Conservation (phyloP, 352 stramenopile genomes). For the Pythium apleroticum region DNA sequence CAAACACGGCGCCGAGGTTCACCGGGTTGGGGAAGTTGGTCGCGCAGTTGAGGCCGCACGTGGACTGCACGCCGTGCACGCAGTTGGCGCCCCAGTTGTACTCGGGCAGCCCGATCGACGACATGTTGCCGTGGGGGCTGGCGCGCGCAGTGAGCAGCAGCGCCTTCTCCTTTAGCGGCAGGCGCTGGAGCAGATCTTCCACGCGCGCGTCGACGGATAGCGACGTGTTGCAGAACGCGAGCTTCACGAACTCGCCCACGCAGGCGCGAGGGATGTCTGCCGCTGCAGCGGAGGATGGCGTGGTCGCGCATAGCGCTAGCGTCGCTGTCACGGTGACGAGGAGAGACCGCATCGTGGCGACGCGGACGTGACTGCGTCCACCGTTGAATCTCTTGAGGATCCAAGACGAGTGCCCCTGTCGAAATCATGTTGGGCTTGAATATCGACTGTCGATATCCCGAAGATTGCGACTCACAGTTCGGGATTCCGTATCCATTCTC, state of each 20-base stretch:
- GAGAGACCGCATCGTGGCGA: neutral
- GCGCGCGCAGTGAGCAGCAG: constrained; percentile 69
- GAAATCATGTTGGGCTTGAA: neutral
- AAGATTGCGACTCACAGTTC: neutral
- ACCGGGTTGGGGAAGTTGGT: constrained; percentile 92
- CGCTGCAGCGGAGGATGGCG: neutral
- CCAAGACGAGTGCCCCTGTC: neutral
- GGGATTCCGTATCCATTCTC: neutral
- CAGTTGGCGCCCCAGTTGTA: constrained; percentile 95
- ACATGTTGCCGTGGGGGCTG: constrained; percentile 72
- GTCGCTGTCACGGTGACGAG: neutral
- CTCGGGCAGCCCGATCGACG: constrained; percentile 74
- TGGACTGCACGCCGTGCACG: constrained; percentile 91
- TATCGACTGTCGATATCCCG: neutral
- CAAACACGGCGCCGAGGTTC: constrained; percentile 88
- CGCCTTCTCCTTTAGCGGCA: constrained; percentile 74
- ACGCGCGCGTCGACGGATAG: constrained; percentile 63
- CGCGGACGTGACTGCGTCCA: neutral
- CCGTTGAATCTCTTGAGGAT: neutral
- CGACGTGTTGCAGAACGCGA: constrained; percentile 81
- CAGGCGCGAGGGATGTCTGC: constrained; percentile 62
- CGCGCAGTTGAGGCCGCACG: constrained; percentile 65
- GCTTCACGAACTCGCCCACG: constrained; percentile 26
- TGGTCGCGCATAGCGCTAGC: neutral
- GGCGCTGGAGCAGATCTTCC: constrained; percentile 64